Conservation (phyloP, 2,329 filamentous ascomycete genomes). For the Fusarium clavum region DNA sequence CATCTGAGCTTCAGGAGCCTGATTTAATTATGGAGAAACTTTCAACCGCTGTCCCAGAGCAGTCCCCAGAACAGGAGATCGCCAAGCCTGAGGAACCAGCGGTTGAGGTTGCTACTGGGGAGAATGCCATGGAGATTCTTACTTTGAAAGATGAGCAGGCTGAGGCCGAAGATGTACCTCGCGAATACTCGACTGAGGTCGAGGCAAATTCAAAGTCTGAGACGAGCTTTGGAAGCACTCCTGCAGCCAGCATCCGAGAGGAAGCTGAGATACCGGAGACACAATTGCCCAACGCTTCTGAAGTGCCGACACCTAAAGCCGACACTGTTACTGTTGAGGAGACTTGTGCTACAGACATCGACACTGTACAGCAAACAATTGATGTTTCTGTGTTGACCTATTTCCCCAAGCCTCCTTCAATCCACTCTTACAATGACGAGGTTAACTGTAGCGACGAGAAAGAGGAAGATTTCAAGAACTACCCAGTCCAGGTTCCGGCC, state of each 20-base stretch:
- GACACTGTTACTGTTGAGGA: constrained; percentile 3
- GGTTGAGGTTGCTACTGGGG: not conserved
- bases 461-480: constrained; percentile 2
- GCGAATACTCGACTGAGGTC: constrained; percentile 13
- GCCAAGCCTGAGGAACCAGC: not conserved
- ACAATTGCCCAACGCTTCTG: constrained; percentile 14
- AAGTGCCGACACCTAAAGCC: constrained; percentile 22
- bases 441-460: constrained; percentile 1
- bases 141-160: constrained; percentile 25
- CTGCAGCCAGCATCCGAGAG: constrained; percentile 25
- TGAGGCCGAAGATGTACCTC: constrained; percentile 19
- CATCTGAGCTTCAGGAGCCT: constrained; percentile 6
- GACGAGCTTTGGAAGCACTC: constrained; percentile 31
- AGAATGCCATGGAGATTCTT: not conserved
- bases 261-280: constrained; percentile 10
- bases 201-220: constrained; percentile 37
- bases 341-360: not conserved
- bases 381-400: constrained; percentile 18
- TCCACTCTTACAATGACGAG: constrained; percentile 16
- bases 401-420: constrained; percentile 38
- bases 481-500: not conserved
- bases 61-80: not conserved
- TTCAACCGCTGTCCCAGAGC: not conserved
- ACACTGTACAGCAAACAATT: constrained; percentile 7
- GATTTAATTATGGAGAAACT: not conserved